Conservation (phyloP, 2,329 filamentous ascomycete species). For the Trichoderma sp. region DNA sequence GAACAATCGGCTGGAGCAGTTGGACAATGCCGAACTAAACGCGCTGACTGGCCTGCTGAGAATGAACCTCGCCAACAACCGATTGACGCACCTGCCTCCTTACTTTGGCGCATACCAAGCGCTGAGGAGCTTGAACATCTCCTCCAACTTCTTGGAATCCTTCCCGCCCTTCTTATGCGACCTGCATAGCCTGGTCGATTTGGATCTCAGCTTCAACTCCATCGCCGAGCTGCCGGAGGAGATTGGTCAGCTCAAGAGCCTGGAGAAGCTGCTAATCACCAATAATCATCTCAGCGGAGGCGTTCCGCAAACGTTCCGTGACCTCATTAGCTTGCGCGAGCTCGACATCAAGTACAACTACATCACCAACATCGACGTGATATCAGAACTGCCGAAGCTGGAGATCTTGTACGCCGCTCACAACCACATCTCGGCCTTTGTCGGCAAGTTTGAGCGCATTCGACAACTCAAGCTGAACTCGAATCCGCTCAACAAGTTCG, state of each 20-base stretch:
- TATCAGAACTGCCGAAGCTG: slow-evolving; percentile 80
- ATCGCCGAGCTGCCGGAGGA: slow-evolving; percentile 76
- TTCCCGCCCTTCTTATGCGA: slow-evolving; percentile 87
- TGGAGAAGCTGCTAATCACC: slow-evolving; percentile 91
- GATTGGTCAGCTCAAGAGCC: slow-evolving; percentile 74
- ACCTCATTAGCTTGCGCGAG: slow-evolving; percentile 79
- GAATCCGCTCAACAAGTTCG: slow-evolving; percentile 93
- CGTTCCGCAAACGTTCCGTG: slow-evolving; percentile 71
- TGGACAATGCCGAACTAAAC: slow-evolving; percentile 82
- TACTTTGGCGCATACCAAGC: slow-evolving; percentile 82
- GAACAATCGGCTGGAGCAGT: slow-evolving; percentile 85
- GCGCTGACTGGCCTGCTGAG: slow-evolving; percentile 77
- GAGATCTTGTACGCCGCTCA: slow-evolving; percentile 90
- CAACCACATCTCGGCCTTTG: slow-evolving; percentile 88
- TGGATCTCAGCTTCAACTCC: slow-evolving; percentile 95
- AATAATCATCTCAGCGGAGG: slow-evolving; percentile 85
- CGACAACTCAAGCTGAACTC: slow-evolving; percentile 87
- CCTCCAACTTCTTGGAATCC: slow-evolving; percentile 84
- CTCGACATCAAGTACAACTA: slow-evolving; percentile 93
- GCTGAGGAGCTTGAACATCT: slow-evolving; percentile 83
- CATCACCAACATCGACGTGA: slow-evolving; percentile 83
- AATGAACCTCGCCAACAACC: slow-evolving; percentile 92
- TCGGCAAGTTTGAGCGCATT: slow-evolving; percentile 82
- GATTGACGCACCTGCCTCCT: slow-evolving; percentile 72
- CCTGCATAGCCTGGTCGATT: slow-evolving; percentile 79